Percentiles rank a stretch among this genome's conserved stretches.
Conservation (phyloP, 768 basidiomycete species). For the Naganishia vaughanmartiniae region DNA sequence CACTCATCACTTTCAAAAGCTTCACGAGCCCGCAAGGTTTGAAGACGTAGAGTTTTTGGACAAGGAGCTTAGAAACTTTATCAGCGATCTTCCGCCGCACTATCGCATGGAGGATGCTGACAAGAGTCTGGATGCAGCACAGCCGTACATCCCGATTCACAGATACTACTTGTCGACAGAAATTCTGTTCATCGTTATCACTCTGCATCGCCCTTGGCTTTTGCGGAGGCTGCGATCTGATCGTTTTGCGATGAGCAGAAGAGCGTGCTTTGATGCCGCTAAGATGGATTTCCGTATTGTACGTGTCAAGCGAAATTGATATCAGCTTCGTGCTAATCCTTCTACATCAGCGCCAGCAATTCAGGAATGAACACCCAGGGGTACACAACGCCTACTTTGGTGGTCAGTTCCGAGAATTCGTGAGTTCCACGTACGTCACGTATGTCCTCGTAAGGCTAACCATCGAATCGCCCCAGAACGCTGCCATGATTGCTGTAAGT, state of each 20-base stretch:
- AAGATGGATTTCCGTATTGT: constrained; percentile 76
- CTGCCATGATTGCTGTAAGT: constrained; percentile 46
- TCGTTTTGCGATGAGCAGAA: constrained; percentile 74
- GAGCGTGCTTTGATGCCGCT: constrained; percentile 86
- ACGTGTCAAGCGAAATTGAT: not conserved
- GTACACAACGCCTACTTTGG: constrained; percentile 48
- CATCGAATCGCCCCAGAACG: constrained; percentile 37
- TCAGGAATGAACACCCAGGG: constrained; percentile 46
- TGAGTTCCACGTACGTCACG: constrained; percentile 28
- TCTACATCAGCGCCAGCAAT: constrained; percentile 42
- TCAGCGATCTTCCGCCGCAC: constrained; percentile 67
- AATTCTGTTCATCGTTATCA: constrained; percentile 55
- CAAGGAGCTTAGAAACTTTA: constrained; percentile 75
- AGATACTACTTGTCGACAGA: constrained; percentile 87
- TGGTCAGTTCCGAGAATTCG: constrained; percentile 48
- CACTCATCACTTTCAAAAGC: constrained; percentile 88
- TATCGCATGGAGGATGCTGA: constrained; percentile 31
- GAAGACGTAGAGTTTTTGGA: constrained; percentile 77
- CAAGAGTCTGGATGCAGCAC: constrained; percentile 35
- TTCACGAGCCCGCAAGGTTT: constrained; percentile 73
- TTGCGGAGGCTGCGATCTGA: constrained; percentile 74
- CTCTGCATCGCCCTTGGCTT: constrained; percentile 70
- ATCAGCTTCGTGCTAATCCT: not conserved
- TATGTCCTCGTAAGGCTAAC: not conserved
- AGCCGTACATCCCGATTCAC: constrained; percentile 65